Conservation (phyloP, 2,329 filamentous ascomycete genomes). For the Neonectria punicea region DNA sequence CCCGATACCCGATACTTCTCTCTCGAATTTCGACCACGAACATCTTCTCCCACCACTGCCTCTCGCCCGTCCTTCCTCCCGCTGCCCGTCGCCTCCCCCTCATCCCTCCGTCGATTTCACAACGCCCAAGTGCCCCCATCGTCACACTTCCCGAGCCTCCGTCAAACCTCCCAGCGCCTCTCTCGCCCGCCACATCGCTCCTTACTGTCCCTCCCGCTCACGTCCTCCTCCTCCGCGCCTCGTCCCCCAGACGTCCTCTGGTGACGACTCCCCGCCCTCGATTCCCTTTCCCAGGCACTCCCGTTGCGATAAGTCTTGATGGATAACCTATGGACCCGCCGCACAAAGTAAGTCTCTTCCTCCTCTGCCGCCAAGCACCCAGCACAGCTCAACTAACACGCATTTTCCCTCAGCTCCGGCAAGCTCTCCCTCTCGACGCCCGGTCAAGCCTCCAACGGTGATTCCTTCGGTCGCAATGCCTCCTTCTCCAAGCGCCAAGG, state of each 20-base stretch:
- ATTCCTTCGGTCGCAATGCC: constrained; percentile 69
- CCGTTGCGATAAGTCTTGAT: constrained; percentile 56
- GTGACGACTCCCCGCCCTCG: constrained; percentile 40
- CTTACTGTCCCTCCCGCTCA: background rate
- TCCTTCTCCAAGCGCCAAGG: constrained; percentile 79
- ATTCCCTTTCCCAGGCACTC: constrained; percentile 34
- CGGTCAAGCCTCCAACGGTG: constrained; percentile 64
- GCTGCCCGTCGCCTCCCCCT: constrained; percentile 18
- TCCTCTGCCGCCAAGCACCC: constrained; percentile 4
- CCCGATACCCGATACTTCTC: constrained; percentile 18
- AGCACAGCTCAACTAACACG: constrained; percentile 28
- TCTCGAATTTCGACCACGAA: constrained; percentile 9
- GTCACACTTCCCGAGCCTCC: constrained; percentile 9
- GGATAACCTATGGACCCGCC: constrained; percentile 81
- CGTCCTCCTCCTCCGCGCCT: constrained; percentile 16
- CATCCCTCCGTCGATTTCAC: constrained; percentile 12
- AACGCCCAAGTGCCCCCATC: constrained; percentile 9
- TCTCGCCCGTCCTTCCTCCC: constrained; percentile 8
- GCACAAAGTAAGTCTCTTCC: constrained; percentile 75
- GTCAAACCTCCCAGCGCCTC: constrained; percentile 6
- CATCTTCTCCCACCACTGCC: background rate
- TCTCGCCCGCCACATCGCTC: constrained; percentile 7
- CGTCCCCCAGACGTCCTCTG: constrained; percentile 32
- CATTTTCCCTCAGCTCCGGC: constrained; percentile 68
- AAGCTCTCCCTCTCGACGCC: constrained; percentile 91